Evolutionary conservation across 345 rosid species (phyloP).

Genomic region (Dipteronia sinensis): DNA sequence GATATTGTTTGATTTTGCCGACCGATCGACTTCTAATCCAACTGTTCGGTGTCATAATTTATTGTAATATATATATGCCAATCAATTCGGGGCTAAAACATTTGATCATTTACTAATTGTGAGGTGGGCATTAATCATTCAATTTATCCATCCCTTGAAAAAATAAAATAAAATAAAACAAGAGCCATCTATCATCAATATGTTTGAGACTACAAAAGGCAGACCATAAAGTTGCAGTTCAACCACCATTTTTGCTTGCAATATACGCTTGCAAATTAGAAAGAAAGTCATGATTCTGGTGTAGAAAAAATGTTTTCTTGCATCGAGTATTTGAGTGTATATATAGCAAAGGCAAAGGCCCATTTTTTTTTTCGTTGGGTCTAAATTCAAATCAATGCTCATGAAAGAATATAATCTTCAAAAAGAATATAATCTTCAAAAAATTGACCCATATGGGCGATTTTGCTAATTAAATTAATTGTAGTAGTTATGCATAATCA

Average conservation of each 20-base stretch:
- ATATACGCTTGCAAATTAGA: neutral
- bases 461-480: neutral
- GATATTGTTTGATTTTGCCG: no score
- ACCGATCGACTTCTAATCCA: no score
- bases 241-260: slow-evolving; percentile 16
- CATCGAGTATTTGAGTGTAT: slow-evolving; percentile 16
- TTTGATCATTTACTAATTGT: no score
- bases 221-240: neutral
- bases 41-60: no score
- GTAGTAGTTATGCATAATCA: neutral
- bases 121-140: no score
- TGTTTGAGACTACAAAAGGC: neutral
- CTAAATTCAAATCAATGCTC: slow-evolving; percentile 14
- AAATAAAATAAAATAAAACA: neutral
- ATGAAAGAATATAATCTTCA: neutral
- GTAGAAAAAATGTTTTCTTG: slow-evolving; percentile 6
- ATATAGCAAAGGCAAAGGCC: slow-evolving; percentile 3
- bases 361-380: neutral
- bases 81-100: no score
- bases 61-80: no score
- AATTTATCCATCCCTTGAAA: no score
- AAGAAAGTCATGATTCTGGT: slow-evolving; percentile 8
- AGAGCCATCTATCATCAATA: neutral
- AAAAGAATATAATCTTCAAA: neutral
- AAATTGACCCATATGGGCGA: slow-evolving; percentile 2